A percentile compares a stretch with the other conserved stretches of the same genome.
Evolutionary conservation across 2,329 filamentous ascomycete species (phyloP).

Genomic region (Iodosphaeria phyllophila): DNA sequence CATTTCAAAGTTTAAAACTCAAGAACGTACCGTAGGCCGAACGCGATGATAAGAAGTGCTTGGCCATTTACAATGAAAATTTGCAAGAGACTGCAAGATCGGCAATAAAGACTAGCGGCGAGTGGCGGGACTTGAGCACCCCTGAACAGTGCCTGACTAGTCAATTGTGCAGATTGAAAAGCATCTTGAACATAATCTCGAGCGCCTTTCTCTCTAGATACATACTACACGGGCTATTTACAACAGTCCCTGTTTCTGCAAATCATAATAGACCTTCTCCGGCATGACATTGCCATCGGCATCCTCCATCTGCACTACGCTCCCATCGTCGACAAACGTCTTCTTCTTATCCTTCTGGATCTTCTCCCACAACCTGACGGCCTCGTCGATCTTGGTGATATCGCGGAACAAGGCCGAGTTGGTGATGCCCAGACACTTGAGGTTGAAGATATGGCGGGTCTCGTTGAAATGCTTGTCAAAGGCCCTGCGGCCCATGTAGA

Average conservation of each 20-base stretch:
- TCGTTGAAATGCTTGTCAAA: conserved; percentile 99
- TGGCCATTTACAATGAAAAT: too few species aligned
- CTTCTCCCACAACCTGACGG: conserved; percentile 79
- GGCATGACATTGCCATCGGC: conserved; percentile 97
- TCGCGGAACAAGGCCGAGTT: conserved; percentile 84
- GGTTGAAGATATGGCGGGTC: conserved; percentile 74
- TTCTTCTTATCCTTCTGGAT: conserved; percentile 72
- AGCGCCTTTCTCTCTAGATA: too few species aligned
- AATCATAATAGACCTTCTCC: conserved; percentile 90
- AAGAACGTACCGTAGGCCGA: too few species aligned
- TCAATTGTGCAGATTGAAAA: too few species aligned
- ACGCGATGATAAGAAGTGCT: too few species aligned
- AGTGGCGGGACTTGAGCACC: too few species aligned
- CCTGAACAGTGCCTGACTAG: too few species aligned
- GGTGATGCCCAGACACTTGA: conserved; percentile 86
- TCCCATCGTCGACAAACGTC: conserved; percentile 56
- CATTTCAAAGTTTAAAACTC: too few species aligned
- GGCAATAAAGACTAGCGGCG: too few species aligned
- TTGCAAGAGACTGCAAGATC: too few species aligned
- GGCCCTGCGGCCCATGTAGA: conserved; percentile 92
- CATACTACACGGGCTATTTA: too few species aligned
- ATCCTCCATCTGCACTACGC: conserved; percentile 96
- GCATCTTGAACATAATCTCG: too few species aligned
- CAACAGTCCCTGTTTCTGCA: conserved; percentile 78
- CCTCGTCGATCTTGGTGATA: conserved; percentile 83